A percentile compares a stretch with the other conserved stretches of the same genome.
These are phyloP conservation scores for Murraya paniculata DNA, from an alignment of 345 rosid genomes.

Conservation along the genomic window DNA sequence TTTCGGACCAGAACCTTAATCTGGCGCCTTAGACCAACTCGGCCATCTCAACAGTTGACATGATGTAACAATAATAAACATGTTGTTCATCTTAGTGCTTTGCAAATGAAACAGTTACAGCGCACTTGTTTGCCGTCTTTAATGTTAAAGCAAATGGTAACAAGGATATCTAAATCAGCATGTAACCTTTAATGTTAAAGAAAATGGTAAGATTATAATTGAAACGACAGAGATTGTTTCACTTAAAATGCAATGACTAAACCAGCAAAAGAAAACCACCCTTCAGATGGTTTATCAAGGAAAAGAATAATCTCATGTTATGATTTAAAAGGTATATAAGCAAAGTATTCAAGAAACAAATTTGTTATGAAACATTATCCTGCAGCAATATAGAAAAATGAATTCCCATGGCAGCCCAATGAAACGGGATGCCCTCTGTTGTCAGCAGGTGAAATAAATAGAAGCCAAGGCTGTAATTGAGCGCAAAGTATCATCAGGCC, in stretches of 20 bases:
- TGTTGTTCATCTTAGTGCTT: no score
- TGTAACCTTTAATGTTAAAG: neutral
- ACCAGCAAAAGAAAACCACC: neutral
- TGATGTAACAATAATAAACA: no score
- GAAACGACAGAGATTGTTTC: neutral
- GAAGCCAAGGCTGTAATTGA: neutral
- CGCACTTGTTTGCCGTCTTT: accelerated
- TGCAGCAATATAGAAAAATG: neutral
- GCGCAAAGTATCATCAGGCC: slow-evolving; percentile 22
- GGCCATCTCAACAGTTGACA: slow-evolving; percentile 66
- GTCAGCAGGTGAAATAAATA: neutral
- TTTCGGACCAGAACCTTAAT: slow-evolving; percentile 99
- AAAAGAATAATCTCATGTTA: neutral
- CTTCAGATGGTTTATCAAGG: neutral
- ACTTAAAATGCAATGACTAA: neutral
- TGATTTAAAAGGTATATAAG: neutral
- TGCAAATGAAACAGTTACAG: neutral
- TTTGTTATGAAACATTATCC: slow-evolving; percentile 15
- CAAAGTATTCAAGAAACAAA: slow-evolving; percentile 4
- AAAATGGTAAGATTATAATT: neutral
- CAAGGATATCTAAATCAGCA: slow-evolving; percentile 21
- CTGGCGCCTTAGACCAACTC: slow-evolving; percentile 99
- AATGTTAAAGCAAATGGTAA: neutral
- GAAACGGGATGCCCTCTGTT: neutral
- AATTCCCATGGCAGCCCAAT: neutral